Base-by-base conservation (phyloP, 805 yeast species). In the Candida vartiovaarae region DNA sequence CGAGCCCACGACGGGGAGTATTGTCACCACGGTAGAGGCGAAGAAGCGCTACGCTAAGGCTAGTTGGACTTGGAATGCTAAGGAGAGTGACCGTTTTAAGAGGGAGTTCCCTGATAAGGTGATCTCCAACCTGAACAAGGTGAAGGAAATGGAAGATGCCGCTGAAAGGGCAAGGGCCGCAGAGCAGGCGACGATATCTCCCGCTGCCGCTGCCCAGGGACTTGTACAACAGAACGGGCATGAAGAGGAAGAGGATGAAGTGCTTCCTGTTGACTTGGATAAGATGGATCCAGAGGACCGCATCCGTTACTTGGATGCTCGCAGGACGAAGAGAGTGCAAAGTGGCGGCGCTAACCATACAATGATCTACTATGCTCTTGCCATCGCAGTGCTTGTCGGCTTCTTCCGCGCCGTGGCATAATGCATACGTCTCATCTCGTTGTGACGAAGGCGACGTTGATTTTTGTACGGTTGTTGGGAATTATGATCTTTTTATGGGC, bases 1-100 rank as follows among this genome's bases (percentile, higher is more conserved):
- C 46, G 97, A 90, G 53, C 66, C 75, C 26, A 86, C 96, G 2
- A 82, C 96, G 0, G 97, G 97, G 0, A 80, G 91, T 7, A 78
- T 89, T 9, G 67, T 64, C 7, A 78, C 95, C 1, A 72, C 82
- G 8, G 84, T 75, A 15, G 67, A 64, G 15, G 74, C 74, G 26
- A 82, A 80, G 67, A 66, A 65, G 30, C 65, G 65, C 38, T 67
- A 76, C 45, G 95, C 95, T 3, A 62, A 54, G 28, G 74, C 72
- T 35, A 79, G 90, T 42, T 72, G 72, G 51, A 67, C 66, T 26
- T 89, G 80, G 74, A 82, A 83, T 58, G 66, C 70, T 6, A 61
- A 60, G 24, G 69, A 75, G 32, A 83, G 82, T 64, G 63, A 67
- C 3, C 65, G 78, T 42, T 91, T 91, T 58, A 57, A 52, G 26